Percentiles rank a stretch among this genome's conserved stretches.
phyloP scores from a whole-genome alignment of 2,329 filamentous ascomycete genomes.

The Cladophialophora carrionii region DNA sequence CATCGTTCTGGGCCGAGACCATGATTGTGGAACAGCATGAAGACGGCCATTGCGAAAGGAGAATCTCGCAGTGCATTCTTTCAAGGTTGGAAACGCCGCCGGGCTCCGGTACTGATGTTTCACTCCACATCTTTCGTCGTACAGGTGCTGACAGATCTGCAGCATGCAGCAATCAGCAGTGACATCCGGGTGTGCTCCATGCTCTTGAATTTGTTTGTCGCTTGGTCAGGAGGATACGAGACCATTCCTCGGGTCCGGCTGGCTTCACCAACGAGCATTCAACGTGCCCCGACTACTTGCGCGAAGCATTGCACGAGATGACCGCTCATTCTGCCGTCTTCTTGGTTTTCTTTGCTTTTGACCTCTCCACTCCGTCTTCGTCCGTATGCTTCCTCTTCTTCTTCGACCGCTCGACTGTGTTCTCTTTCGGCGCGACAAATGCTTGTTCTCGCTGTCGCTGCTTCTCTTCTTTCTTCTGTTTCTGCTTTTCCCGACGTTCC shows the following conservation, averaged over 20 bases:
- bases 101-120: not conserved
- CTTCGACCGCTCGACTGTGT: slow-evolving; percentile 59
- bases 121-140: not conserved
- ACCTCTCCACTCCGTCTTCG: slow-evolving; percentile 20
- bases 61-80: not conserved
- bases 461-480: slow-evolving; percentile 84
- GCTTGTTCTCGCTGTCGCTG: slow-evolving; percentile 81
- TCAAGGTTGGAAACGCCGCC: not conserved
- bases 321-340: slow-evolving; percentile 14
- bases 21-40: not conserved
- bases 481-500: slow-evolving; percentile 81
- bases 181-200: not conserved
- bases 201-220: not conserved
- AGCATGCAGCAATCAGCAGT: not conserved
- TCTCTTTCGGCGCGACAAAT: slow-evolving; percentile 84
- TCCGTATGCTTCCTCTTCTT: slow-evolving; percentile 43
- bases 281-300: not conserved
- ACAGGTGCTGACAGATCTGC: not conserved
- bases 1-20: not conserved
- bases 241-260: not conserved
- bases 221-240: not conserved
- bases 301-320: not conserved
- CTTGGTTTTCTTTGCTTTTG: slow-evolving; percentile 28
- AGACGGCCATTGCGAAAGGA: not conserved
- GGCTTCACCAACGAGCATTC: not conserved